A percentile compares a stretch with the other conserved stretches of the same genome.
Conservation (phyloP, 2,329 filamentous ascomycete species). For the Pseudogymnoascus pannorum region DNA sequence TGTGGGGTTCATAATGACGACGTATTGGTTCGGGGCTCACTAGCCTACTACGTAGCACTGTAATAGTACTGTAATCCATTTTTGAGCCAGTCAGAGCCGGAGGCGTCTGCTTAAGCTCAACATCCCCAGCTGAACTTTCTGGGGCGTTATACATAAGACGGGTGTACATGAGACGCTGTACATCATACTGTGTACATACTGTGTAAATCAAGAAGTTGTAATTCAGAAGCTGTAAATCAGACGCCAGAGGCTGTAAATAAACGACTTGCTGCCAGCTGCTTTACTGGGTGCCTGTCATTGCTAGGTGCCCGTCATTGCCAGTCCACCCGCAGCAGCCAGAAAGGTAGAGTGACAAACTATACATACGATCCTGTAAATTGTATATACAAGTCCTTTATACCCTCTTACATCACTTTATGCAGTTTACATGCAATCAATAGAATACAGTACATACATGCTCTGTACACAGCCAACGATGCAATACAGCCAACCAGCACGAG, state of each 20-base stretch:
- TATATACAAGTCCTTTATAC: background rate
- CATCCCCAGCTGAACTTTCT: background rate
- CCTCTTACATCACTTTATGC: background rate
- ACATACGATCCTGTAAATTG: background rate
- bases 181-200: too few species aligned
- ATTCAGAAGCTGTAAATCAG: background rate
- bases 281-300: background rate
- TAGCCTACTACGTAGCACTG: background rate
- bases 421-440: background rate
- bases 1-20: constrained; percentile 5
- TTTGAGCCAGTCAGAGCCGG: background rate
- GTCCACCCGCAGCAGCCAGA: background rate
- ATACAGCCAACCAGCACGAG: constrained; percentile 4
- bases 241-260: too few species aligned
- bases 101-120: constrained; percentile 1
- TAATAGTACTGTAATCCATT: background rate
- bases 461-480: background rate
- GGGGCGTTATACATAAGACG: background rate
- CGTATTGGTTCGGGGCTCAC: background rate
- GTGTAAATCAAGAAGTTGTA: too few species aligned
- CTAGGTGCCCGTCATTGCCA: constrained; percentile 1
- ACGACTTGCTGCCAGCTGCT: background rate
- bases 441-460: background rate
- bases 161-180: too few species aligned
- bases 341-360: background rate